A percentile compares a stretch with the other conserved stretches of the same genome.
These are phyloP conservation scores for Trichophyton mentagrophytes DNA, from an alignment of 2,329 filamentous ascomycete genomes.

Conservation along the genomic window DNA sequence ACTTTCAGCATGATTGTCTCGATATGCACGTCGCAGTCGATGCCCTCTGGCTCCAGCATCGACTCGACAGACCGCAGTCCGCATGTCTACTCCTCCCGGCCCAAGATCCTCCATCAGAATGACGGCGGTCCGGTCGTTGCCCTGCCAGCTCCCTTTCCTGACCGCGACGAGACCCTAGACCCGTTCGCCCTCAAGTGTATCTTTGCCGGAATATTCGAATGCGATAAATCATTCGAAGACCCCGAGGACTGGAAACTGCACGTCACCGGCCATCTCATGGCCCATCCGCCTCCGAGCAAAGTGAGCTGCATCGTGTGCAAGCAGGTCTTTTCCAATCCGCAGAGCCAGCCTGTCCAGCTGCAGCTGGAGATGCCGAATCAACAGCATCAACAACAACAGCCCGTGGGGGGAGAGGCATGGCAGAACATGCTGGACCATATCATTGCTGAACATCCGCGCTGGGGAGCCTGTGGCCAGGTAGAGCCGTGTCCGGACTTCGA, in stretches of 20 bases:
- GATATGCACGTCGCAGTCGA: background rate
- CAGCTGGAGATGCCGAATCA: background rate
- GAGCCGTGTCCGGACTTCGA: constrained; percentile 31
- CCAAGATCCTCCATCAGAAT: background rate
- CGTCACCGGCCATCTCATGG: constrained; percentile 34
- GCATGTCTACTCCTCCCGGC: background rate
- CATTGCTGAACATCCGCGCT: constrained; percentile 28
- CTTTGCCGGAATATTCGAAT: constrained; percentile 33
- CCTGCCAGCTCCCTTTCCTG: background rate
- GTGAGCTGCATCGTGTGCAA: constrained; percentile 35
- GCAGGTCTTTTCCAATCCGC: constrained; percentile 13
- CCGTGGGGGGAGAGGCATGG: constrained; percentile 24
- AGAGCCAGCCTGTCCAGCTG: constrained; percentile 2
- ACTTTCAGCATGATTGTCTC: background rate
- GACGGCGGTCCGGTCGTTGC: background rate
- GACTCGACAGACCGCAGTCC: background rate
- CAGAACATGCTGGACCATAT: constrained; percentile 32
- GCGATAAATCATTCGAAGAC: constrained; percentile 28
- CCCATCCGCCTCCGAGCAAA: constrained; percentile 27
- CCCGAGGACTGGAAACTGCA: constrained; percentile 31
- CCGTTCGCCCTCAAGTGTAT: constrained; percentile 21
- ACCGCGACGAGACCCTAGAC: background rate
- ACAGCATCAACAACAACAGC: background rate
- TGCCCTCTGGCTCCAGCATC: background rate
- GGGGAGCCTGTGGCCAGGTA: constrained; percentile 28